phyloP scores from a whole-genome alignment of 306 rosid genomes.

The Quercus wislizeni region DNA sequence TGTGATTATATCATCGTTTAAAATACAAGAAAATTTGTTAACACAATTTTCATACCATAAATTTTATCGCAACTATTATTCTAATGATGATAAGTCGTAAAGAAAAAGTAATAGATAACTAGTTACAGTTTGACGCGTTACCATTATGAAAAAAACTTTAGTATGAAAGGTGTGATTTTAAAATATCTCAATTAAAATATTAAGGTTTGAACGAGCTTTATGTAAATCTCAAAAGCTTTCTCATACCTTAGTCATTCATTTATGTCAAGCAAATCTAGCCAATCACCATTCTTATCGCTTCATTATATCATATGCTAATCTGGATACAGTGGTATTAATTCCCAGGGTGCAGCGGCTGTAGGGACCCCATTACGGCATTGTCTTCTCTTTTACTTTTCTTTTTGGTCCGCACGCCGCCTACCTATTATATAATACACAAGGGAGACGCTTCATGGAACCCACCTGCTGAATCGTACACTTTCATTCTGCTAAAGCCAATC shows the following conservation, averaged over 20 bases:
- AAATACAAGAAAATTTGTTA: no score
- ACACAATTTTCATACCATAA: no score
- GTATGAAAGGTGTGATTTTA: no score
- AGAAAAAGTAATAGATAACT: no score
- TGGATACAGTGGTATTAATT: not conserved
- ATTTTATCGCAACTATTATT: no score
- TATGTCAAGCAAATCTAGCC: constrained; percentile 13
- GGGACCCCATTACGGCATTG: not conserved
- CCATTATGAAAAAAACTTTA: no score
- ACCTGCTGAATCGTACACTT: not conserved
- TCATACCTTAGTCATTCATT: constrained; percentile 15
- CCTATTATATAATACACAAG: no score
- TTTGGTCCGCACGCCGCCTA: constrained; percentile 28
- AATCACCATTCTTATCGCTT: constrained; percentile 18
- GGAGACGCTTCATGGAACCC: not conserved
- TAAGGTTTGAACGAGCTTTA: not conserved
- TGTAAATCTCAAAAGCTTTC: constrained; percentile 7
- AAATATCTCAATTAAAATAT: no score
- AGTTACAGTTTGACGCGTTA: rapidly evolving
- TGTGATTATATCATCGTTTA: not conserved
- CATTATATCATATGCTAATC: not conserved
- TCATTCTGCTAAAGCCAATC: no score
- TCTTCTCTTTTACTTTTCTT: not conserved
- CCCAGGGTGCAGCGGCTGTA: not conserved
- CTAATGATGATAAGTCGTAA: rapidly evolving